Evolutionary conservation across 768 basidiomycete species (phyloP).

Genomic region (Mrakia blollopis): DNA sequence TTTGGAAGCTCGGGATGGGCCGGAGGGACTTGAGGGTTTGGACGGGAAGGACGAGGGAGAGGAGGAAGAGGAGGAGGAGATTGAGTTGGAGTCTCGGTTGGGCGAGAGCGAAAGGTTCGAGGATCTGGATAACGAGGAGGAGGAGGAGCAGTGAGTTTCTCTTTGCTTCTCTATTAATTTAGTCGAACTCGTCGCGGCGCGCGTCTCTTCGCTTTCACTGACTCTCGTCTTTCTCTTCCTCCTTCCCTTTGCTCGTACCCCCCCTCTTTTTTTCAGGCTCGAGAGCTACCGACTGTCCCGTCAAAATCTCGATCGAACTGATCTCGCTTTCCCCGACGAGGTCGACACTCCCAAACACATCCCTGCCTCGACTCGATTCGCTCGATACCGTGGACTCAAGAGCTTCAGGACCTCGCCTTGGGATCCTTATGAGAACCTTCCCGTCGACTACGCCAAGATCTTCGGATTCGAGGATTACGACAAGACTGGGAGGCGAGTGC

Average conservation of each 20-base stretch:
- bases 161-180: slow-evolving; percentile 8
- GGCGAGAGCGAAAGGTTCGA: slow-evolving; percentile 55
- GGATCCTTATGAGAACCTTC: slow-evolving; percentile 96
- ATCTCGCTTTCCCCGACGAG: slow-evolving; percentile 89
- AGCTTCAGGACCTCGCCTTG: slow-evolving; percentile 94
- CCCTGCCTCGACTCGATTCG: slow-evolving; percentile 74
- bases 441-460: slow-evolving; percentile 85
- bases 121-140: slow-evolving; percentile 77
- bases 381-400: slow-evolving; percentile 81
- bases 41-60: slow-evolving; percentile 35
- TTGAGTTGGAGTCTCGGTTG: slow-evolving; percentile 51
- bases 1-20: slow-evolving; percentile 42
- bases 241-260: background rate
- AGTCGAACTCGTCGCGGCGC: background rate
- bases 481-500: slow-evolving; percentile 65
- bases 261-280: slow-evolving; percentile 52
- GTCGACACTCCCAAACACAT: slow-evolving; percentile 86
- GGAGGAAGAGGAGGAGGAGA: slow-evolving; percentile 45
- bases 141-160: slow-evolving; percentile 69
- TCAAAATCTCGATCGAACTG: slow-evolving; percentile 70
- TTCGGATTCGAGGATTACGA: slow-evolving; percentile 96
- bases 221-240: background rate
- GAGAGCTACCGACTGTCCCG: slow-evolving; percentile 47
- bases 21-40: slow-evolving; percentile 41
- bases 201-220: background rate